These are phyloP conservation scores for Mortierella claussenii DNA, from an alignment of 192 early-diverging fungal genomes.

Conservation along the genomic window DNA sequence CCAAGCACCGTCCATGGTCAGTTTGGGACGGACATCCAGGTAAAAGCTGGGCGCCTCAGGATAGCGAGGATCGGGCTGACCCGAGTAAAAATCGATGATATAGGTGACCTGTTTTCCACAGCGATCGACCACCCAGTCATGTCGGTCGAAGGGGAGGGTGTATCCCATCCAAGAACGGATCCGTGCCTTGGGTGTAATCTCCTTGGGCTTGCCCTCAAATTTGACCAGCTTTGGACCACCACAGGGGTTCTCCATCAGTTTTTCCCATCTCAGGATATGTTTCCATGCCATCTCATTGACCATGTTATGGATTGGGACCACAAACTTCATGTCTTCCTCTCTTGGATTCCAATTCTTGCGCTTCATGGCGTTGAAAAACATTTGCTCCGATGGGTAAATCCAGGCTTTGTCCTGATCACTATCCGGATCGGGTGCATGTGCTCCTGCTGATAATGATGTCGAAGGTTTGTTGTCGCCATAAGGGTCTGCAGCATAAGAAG, in stretches of 20 bases:
- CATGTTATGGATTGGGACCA: constrained; percentile 94
- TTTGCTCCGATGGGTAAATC: constrained; percentile 95
- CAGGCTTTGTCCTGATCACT: constrained; percentile 61
- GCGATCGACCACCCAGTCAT: constrained; percentile 95
- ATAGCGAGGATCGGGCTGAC: constrained; percentile 61
- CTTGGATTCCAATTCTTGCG: constrained; percentile 89
- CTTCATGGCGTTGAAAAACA: constrained; percentile 97
- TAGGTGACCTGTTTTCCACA: constrained; percentile 89
- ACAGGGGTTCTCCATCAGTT: constrained; percentile 62
- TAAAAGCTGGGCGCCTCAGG: constrained; percentile 72
- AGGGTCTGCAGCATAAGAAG: constrained; percentile 57
- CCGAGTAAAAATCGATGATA: constrained; percentile 93
- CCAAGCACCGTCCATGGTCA: constrained; percentile 67
- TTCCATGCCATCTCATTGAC: constrained; percentile 93
- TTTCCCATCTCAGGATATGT: constrained; percentile 89
- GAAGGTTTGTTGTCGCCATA: constrained; percentile 59
- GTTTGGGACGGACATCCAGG: constrained; percentile 89
- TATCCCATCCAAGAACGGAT: constrained; percentile 77
- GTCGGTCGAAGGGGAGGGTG: constrained; percentile 88
- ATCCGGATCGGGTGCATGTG: constrained; percentile 23
- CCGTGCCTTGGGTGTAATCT: constrained; percentile 78
- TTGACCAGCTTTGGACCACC: constrained; percentile 74
- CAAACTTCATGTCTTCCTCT: constrained; percentile 86
- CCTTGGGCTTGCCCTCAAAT: constrained; percentile 79
- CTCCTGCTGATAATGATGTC: constrained; percentile 28